Evolutionary conservation across 495 filamentous ascomycete genomes (phyloP).

Genomic region (Platismatia glauca): DNA sequence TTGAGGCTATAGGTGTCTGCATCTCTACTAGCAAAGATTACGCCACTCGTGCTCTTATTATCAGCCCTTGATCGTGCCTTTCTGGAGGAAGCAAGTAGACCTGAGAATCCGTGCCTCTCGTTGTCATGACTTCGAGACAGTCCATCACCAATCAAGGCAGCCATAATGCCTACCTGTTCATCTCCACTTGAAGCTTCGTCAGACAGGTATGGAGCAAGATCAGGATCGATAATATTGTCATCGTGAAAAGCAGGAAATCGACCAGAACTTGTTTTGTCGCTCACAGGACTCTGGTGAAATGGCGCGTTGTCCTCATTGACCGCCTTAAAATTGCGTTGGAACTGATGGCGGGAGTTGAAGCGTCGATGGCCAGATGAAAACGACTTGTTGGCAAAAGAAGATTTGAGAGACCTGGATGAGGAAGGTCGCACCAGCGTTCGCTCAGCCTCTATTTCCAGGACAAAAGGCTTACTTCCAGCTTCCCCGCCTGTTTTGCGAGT

Average conservation of each 20-base stretch:
- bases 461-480: conserved; percentile 69
- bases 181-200: conserved; percentile 89
- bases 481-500: conserved; percentile 75
- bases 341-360: conserved; percentile 68
- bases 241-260: conserved; percentile 85
- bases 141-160: conserved; percentile 51
- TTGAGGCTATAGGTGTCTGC: conserved; percentile 49
- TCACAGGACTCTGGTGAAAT: conserved; percentile 65
- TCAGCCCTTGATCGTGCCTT: conserved; percentile 63
- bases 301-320: conserved; percentile 74
- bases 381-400: conserved; percentile 55
- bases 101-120: conserved; percentile 44
- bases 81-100: conserved; percentile 54
- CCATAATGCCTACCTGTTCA: conserved; percentile 80
- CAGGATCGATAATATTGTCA: conserved; percentile 96
- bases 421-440: conserved; percentile 67
- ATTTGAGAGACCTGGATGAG: conserved; percentile 88
- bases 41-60: conserved; percentile 57
- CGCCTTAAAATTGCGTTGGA: conserved; percentile 48
- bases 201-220: conserved; percentile 89
- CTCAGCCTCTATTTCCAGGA: conserved; percentile 82
- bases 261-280: conserved; percentile 55
- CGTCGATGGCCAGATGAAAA: conserved; percentile 70
- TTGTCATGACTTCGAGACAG: conserved; percentile 44
- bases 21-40: conserved; percentile 55